These are phyloP conservation scores for Dissophora globulifera DNA, from an alignment of 192 early-diverging fungal genomes.

Conservation along the genomic window DNA sequence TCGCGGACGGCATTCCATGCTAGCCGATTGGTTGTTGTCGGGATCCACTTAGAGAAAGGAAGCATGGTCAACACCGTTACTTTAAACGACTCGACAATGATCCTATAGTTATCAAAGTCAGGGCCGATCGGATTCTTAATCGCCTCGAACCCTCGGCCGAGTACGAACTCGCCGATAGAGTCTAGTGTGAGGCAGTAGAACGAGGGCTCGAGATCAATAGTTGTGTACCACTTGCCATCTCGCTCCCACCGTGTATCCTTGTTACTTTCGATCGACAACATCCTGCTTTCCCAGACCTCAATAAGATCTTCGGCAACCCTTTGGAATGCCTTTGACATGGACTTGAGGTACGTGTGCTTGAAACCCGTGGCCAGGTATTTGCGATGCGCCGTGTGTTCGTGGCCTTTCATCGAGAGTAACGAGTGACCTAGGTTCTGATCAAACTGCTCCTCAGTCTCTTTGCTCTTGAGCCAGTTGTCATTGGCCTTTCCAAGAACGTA, in stretches of 20 bases:
- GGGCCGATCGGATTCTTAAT: slow-evolving; percentile 33
- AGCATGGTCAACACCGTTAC: slow-evolving; percentile 28
- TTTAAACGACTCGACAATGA: slow-evolving; percentile 47
- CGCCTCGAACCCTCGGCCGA: slow-evolving; percentile 41
- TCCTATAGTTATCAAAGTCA: slow-evolving; percentile 41
- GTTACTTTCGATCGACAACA: background rate
- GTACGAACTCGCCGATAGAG: slow-evolving; percentile 42
- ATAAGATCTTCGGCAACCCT: slow-evolving; percentile 24
- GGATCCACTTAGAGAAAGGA: slow-evolving; percentile 47
- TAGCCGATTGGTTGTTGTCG: slow-evolving; percentile 34
- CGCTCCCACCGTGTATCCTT: slow-evolving; percentile 14
- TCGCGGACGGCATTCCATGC: slow-evolving; percentile 34
- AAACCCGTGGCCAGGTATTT: slow-evolving; percentile 33
- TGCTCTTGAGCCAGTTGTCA: slow-evolving; percentile 52
- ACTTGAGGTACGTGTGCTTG: slow-evolving; percentile 42
- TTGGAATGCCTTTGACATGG: slow-evolving; percentile 34
- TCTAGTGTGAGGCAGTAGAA: slow-evolving; percentile 39
- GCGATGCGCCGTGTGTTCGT: slow-evolving; percentile 28
- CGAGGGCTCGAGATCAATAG: slow-evolving; percentile 34
- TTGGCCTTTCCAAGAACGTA: slow-evolving; percentile 47
- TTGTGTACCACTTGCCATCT: slow-evolving; percentile 22
- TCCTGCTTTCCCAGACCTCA: slow-evolving; percentile 12
- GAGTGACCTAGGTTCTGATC: slow-evolving; percentile 43
- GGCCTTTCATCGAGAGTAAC: slow-evolving; percentile 29
- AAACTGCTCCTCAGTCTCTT: slow-evolving; percentile 38